These are phyloP conservation scores for Sclerospora graminicola DNA, from an alignment of 352 stramenopile genomes.

Conservation along the genomic window DNA sequence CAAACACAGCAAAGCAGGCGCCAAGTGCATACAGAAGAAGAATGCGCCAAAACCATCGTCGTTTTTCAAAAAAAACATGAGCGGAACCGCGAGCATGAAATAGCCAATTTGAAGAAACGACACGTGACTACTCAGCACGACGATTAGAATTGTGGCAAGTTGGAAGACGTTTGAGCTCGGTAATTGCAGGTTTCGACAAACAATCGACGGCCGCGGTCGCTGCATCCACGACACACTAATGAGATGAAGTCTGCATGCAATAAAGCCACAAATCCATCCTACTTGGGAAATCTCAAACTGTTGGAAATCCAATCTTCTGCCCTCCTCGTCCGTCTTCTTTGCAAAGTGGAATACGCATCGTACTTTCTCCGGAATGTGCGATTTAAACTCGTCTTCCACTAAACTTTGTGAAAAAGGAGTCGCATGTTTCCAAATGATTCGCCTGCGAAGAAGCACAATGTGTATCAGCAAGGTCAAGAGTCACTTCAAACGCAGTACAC, in stretches of 20 bases:
- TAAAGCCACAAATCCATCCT: not conserved
- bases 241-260: not conserved
- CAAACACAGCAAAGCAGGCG: no score
- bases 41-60: no score
- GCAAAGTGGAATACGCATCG: constrained; percentile 68
- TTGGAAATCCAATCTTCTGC: constrained; percentile 47
- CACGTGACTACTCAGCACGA: no score
- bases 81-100: no score
- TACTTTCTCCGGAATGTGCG: constrained; percentile 65
- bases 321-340: constrained; percentile 43
- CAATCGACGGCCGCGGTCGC: no score
- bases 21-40: no score
- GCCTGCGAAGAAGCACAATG: constrained; percentile 19
- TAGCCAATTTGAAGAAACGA: no score
- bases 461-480: constrained; percentile 5
- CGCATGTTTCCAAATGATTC: constrained; percentile 42
- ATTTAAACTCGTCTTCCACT: constrained; percentile 51
- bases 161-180: no score
- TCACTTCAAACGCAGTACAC: not conserved
- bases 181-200: no score
- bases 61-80: no score
- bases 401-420: constrained; percentile 42
- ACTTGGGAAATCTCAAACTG: constrained; percentile 56
- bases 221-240: not conserved
- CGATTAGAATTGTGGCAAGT: no score